phyloP scores from a whole-genome alignment of 768 basidiomycete genomes.

The Suillus placidus region DNA sequence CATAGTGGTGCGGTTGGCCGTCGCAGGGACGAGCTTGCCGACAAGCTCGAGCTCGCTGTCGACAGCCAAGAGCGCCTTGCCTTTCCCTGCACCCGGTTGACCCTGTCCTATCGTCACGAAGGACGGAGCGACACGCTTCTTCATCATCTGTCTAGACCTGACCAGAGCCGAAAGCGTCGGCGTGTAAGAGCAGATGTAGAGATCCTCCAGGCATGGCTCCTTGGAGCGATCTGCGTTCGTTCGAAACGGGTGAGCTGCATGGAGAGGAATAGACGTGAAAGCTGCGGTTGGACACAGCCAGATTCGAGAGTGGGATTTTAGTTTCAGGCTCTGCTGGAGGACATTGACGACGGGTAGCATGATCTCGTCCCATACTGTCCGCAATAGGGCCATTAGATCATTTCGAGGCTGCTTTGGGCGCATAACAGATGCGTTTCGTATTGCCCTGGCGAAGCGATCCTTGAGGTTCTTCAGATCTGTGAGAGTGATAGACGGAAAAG shows the following conservation, averaged over 20 bases:
- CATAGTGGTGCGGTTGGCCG: not conserved
- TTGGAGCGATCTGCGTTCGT: not conserved
- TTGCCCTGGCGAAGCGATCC: not conserved
- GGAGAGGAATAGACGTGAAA: not conserved
- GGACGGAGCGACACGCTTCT: not conserved
- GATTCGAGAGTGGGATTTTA: not conserved
- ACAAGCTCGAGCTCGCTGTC: not conserved
- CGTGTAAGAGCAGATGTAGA: not conserved
- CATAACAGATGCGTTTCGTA: not conserved
- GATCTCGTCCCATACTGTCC: not conserved
- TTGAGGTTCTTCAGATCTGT: not conserved
- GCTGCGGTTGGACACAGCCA: constrained; percentile 23
- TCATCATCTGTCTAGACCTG: not conserved
- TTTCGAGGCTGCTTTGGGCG: not conserved
- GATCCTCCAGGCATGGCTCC: not conserved
- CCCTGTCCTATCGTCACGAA: not conserved
- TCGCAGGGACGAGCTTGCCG: not conserved
- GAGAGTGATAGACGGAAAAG: not conserved
- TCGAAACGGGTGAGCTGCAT: not conserved
- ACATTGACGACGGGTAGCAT: not conserved
- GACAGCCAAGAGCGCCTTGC: not conserved
- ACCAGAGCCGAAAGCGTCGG: not conserved
- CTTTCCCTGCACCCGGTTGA: not conserved
- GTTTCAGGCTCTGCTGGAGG: no score
- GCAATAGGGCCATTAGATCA: not conserved